Percentiles rank a stretch among this genome's conserved stretches.
These are phyloP conservation scores for Trametes coccinea DNA, from an alignment of 768 basidiomycete genomes.

Conservation along the genomic window DNA sequence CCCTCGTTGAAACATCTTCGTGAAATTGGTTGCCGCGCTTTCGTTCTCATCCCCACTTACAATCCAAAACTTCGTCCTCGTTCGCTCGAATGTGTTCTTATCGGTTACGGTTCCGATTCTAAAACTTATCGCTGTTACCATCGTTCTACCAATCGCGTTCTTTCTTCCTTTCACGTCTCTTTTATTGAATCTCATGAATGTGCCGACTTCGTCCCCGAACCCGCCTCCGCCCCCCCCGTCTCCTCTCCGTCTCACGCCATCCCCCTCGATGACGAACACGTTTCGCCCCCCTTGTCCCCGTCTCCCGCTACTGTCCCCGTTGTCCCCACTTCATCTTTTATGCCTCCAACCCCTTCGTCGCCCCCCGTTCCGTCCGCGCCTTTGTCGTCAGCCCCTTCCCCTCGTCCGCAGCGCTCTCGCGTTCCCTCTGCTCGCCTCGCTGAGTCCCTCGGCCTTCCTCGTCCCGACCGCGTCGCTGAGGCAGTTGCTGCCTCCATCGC, in stretches of 20 bases:
- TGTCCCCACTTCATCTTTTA: no score
- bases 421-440: conserved; percentile 17
- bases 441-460: conserved; percentile 8
- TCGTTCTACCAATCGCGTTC: conserved; percentile 3
- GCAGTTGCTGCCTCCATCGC: conserved; percentile 7
- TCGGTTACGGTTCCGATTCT: conserved; percentile 28
- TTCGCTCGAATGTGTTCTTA: conserved; percentile 25
- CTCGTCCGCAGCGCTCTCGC: background rate
- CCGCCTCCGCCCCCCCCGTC: conserved; percentile 3
- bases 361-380: background rate
- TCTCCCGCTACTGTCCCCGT: no score
- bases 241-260: background rate
- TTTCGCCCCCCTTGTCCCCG: no score
- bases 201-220: no score
- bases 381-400: background rate
- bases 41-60: conserved; percentile 22
- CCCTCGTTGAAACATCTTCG: conserved; percentile 27
- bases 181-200: conserved; percentile 28
- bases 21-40: conserved; percentile 29
- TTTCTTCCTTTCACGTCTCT: conserved; percentile 20
- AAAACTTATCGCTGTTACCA: conserved; percentile 31
- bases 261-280: background rate
- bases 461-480: background rate
- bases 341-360: no score
- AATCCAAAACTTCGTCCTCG: conserved; percentile 26